These are phyloP conservation scores for Buddleja alternifolia DNA, from an alignment of 257 asterid species.

Conservation along the genomic window DNA sequence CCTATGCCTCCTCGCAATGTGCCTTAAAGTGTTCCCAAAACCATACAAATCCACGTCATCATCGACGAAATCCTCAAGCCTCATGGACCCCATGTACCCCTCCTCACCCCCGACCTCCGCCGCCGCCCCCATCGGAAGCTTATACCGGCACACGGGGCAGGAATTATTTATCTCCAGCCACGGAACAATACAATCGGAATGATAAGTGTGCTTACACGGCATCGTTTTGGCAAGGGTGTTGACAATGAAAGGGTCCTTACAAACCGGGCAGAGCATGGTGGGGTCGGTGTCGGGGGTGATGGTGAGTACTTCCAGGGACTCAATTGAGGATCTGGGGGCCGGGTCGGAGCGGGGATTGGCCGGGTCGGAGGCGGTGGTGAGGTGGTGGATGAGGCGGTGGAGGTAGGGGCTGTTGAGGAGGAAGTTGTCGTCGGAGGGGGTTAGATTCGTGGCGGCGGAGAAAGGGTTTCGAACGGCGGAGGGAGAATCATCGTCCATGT, in stretches of 20 bases:
- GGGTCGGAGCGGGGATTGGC: conserved; percentile 46
- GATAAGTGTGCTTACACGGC: conserved; percentile 80
- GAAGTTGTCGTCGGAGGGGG: conserved; percentile 69
- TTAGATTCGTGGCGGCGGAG: conserved; percentile 31
- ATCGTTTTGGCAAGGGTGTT: conserved; percentile 55
- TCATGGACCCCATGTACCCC: conserved; percentile 40
- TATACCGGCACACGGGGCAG: conserved; percentile 84
- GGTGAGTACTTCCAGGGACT: conserved; percentile 46
- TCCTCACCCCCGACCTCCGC: conserved; percentile 40
- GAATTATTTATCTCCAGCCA: conserved; percentile 87
- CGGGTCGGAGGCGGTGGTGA: conserved; percentile 49
- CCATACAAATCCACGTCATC: conserved; percentile 56
- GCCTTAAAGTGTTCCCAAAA: conserved; percentile 58
- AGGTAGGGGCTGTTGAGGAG: conserved; percentile 75
- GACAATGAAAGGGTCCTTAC: conserved; percentile 68
- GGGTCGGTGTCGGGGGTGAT: conserved; percentile 63
- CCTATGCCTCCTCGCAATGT: conserved; percentile 55
- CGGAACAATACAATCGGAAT: conserved; percentile 76
- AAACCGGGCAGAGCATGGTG: conserved; percentile 63
- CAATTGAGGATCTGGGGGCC: conserved; percentile 66
- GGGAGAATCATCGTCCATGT: conserved; percentile 43
- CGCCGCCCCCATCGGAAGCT: conserved; percentile 48
- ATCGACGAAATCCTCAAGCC: conserved; percentile 68
- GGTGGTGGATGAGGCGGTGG: conserved; percentile 75
- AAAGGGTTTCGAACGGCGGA: conserved; percentile 32